These are phyloP conservation scores for Ascochyta viciae-villosae DNA, from an alignment of 2,329 filamentous ascomycete species.

Conservation along the genomic window DNA sequence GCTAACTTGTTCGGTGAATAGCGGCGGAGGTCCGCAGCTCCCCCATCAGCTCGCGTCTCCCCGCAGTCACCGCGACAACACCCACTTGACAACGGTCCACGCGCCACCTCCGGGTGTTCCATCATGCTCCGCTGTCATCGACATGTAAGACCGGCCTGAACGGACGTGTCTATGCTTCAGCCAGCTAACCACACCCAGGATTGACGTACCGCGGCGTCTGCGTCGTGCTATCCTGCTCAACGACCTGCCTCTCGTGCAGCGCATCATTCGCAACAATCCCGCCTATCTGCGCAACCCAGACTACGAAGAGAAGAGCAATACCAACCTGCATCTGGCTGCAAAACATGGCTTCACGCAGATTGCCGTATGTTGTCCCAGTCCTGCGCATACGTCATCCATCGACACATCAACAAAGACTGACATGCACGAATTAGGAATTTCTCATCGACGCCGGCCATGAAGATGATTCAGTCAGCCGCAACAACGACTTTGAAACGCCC, in stretches of 20 bases:
- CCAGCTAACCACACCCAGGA: slow-evolving; percentile 59
- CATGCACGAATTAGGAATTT: slow-evolving; percentile 54
- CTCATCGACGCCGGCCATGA: slow-evolving; percentile 81
- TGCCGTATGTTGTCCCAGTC: slow-evolving; percentile 52
- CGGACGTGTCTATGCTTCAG: background rate
- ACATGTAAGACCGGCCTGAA: slow-evolving; percentile 29
- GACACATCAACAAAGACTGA: background rate
- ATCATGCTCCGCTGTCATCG: slow-evolving; percentile 32
- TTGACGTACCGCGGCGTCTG: slow-evolving; percentile 77
- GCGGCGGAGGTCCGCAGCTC: slow-evolving; percentile 27
- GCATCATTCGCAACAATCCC: slow-evolving; percentile 78
- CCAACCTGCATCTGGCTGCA: slow-evolving; percentile 81
- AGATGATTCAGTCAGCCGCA: slow-evolving; percentile 73
- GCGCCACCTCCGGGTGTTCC: slow-evolving; percentile 11
- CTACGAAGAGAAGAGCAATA: slow-evolving; percentile 77
- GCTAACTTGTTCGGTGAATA: slow-evolving; percentile 35
- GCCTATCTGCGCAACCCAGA: slow-evolving; percentile 80
- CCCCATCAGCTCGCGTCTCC: slow-evolving; percentile 22
- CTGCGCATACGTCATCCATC: slow-evolving; percentile 8
- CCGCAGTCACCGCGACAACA: slow-evolving; percentile 16
- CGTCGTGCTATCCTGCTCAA: slow-evolving; percentile 82
- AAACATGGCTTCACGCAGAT: slow-evolving; percentile 74
- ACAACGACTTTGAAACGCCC: slow-evolving; percentile 80
- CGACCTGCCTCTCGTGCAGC: slow-evolving; percentile 74
- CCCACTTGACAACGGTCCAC: slow-evolving; percentile 12